These are phyloP conservation scores for Fusarium sp. DNA, from an alignment of 2,329 filamentous ascomycete species.

Conservation along the genomic window DNA sequence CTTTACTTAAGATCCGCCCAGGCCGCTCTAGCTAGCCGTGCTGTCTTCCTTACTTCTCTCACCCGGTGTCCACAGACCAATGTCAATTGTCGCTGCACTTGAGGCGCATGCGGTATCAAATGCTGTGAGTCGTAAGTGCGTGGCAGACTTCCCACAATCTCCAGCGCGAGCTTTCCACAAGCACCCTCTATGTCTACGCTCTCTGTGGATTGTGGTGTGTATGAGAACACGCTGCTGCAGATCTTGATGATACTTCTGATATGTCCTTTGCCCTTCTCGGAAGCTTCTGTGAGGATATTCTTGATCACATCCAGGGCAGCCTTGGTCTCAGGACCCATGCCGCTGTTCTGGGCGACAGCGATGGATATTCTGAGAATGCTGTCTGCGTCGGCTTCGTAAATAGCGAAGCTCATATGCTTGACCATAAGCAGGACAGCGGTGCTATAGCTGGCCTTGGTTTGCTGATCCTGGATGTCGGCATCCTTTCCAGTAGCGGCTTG, in stretches of 20 bases:
- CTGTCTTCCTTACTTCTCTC: slow-evolving; percentile 63
- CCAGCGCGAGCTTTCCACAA: slow-evolving; percentile 60
- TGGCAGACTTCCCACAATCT: slow-evolving; percentile 61
- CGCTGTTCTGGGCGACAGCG: slow-evolving; percentile 57
- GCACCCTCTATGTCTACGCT: slow-evolving; percentile 44
- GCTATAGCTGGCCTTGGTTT: slow-evolving; percentile 55
- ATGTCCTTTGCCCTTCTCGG: slow-evolving; percentile 60
- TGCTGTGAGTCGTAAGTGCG: slow-evolving; percentile 60
- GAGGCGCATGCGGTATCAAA: slow-evolving; percentile 57
- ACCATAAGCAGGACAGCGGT: slow-evolving; percentile 62
- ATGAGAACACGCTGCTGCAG: slow-evolving; percentile 54
- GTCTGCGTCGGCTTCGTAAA: slow-evolving; percentile 64
- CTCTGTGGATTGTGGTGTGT: slow-evolving; percentile 41
- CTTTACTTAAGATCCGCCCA: slow-evolving; percentile 58
- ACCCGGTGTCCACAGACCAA: slow-evolving; percentile 65
- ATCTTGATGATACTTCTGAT: slow-evolving; percentile 62
- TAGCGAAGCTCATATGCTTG: slow-evolving; percentile 60
- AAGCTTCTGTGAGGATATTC: slow-evolving; percentile 59
- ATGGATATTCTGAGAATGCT: slow-evolving; percentile 62
- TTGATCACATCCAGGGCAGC: slow-evolving; percentile 62
- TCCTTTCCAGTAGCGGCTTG: slow-evolving; percentile 51
- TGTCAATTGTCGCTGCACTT: slow-evolving; percentile 60
- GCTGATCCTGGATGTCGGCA: slow-evolving; percentile 45
- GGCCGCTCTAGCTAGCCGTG: slow-evolving; percentile 60
- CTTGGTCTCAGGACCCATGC: slow-evolving; percentile 57